Evolutionary conservation across 169 alveolate genomes (phyloP).

Genomic region (Theileria luwenshuni): DNA sequence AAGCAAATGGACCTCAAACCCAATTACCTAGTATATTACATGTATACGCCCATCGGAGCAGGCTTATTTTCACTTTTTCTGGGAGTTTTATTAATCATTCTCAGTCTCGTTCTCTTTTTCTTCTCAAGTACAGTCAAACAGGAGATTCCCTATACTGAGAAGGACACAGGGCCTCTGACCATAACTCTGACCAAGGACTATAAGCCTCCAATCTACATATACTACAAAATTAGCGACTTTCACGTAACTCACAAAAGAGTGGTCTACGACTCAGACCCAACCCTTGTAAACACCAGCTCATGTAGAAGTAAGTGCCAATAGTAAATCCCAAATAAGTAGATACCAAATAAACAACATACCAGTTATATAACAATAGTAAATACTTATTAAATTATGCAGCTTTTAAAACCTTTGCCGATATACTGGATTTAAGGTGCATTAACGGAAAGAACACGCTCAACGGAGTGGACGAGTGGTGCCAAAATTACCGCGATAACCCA

Average conservation of each 20-base stretch:
- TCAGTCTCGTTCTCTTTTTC: slow-evolving; percentile 17
- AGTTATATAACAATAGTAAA: background rate
- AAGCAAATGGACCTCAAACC: slow-evolving; percentile 56
- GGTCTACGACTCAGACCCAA: slow-evolving; percentile 57
- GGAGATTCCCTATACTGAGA: slow-evolving; percentile 49
- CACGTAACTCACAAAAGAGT: slow-evolving; percentile 58
- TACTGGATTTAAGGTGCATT: slow-evolving; percentile 59
- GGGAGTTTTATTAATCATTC: slow-evolving; percentile 34
- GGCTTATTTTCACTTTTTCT: slow-evolving; percentile 15
- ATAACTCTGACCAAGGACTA: slow-evolving; percentile 20
- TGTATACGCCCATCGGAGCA: slow-evolving; percentile 57
- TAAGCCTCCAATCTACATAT: slow-evolving; percentile 55
- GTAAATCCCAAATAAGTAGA: background rate
- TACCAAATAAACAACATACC: background rate
- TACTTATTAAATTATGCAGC: slow-evolving; percentile 14
- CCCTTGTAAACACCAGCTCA: slow-evolving; percentile 9
- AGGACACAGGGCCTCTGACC: slow-evolving; percentile 32
- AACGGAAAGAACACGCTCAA: slow-evolving; percentile 60
- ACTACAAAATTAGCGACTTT: slow-evolving; percentile 57
- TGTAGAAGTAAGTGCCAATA: slow-evolving; percentile 43
- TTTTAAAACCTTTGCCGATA: slow-evolving; percentile 46
- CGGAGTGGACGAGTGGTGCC: slow-evolving; percentile 60
- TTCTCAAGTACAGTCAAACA: slow-evolving; percentile 31
- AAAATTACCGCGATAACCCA: slow-evolving; percentile 15
- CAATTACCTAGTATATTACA: slow-evolving; percentile 34